Evolutionary conservation across 352 stramenopile genomes (phyloP), one percentile per base, ranked within the genome.

Genomic region (Globisporangium polare): DNA sequence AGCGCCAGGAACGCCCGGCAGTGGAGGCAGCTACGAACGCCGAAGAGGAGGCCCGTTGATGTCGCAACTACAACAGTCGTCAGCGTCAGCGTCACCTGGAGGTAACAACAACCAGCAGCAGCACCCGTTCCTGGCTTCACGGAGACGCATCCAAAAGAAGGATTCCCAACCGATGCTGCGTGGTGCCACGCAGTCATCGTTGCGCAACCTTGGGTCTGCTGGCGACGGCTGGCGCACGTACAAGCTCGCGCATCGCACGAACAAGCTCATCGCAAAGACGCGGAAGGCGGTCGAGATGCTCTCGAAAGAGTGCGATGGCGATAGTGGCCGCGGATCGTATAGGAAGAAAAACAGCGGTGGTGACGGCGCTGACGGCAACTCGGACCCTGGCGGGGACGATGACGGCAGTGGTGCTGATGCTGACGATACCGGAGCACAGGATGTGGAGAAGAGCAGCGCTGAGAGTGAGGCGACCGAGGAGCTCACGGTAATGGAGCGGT

Each of bases 211-310:
- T 5, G 60, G 1, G 5, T 35, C 62, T 7, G 43, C 53, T 6
- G 46, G 54, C 10, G 77, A 83, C 7, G 74, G 68, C 2, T 88
- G 80, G 80, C 79, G 75, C 45, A 59, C 80, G 17, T 90, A 88
- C 59, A 88, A 86, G 52, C 55, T 86, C 10, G 80, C 78, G 13
- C 71, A 88, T 35, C 78, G 77, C 1, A 88, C 77, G 5, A 87
- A 88, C 62, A 70, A 74, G 5, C 47, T 90, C 52, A 74, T 90
- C 9, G 65, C 70, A 20, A 88, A 88, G 63, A 88, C 80, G n/a
- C 71, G 76, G 17, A 75, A 75, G 43, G 63, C 80, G 13, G 70
- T 84, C 26, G 72, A 80, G 20, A 54, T 68, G 9, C 49, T 80
- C 18, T 51, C 67, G 20, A 58, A 61, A 45, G 39, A 74, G 60